Evolutionary conservation across 768 basidiomycete genomes (phyloP), one percentile per base, ranked within the genome.

Genomic region (Mycena crocata): DNA sequence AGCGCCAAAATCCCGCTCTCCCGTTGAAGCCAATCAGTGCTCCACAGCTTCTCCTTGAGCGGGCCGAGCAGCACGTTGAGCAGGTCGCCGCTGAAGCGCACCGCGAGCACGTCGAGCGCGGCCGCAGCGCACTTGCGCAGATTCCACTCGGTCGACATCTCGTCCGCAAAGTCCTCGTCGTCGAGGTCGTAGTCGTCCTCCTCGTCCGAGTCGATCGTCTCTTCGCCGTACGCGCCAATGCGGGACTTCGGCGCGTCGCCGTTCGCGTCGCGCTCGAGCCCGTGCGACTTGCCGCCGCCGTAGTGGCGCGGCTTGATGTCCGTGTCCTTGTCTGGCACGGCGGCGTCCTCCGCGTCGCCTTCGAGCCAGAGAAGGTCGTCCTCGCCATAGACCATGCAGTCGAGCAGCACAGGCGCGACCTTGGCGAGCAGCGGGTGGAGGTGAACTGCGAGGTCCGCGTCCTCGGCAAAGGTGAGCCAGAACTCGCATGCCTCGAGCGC

Each of bases 401-500:
- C 92, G 66, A 99, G 84, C n/a, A 99, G 84, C 21, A 98, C 91
- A 0, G 98, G 98, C 3, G 93, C 95, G 42, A 99, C 94, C 72
- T 94, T 93, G n/a, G 85, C 89, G 12, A 99, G 85, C 65, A 96
- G 86, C 2, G 96, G 96, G 65, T 90, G 91, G 30, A 99, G 84
- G 76, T 92, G 93, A 3, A 89, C 87, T 13, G 90, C 90, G 26
- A 99, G 85, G 54, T 95, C 94, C 40, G 90, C 90, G 71, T 98
- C 95, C 77, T 99, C 98, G 19, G 98, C 96, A 75, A 99, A 99
- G 1, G 96, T 98, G 66, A 99, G 85, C 98, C 98, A 99, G 79
- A 99, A 99, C 84, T 99, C 98, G 85, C 96, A 98, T 26, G 98
- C 98, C 81, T 99, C 98, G 52, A 99, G 85, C 3, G 97, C 96